These are phyloP conservation scores for Inonotus obliquus DNA, from an alignment of 1,284 basidiomycete genomes.

Conservation along the genomic window DNA sequence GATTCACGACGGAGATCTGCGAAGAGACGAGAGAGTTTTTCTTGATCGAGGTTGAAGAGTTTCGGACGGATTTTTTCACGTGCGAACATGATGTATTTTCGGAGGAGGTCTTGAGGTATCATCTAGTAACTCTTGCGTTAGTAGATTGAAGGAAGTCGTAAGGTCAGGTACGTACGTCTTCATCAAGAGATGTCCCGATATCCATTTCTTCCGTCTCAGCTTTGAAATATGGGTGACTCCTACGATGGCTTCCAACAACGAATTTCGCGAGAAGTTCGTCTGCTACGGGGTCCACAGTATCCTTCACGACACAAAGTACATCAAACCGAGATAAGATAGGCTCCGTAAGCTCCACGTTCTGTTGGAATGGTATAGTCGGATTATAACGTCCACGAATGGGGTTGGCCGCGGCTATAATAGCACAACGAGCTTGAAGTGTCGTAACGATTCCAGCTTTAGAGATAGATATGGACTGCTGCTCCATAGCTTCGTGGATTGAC, in stretches of 20 bases:
- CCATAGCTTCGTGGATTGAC: constrained; percentile 99
- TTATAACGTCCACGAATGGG: constrained; percentile 95
- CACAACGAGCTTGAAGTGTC: constrained; percentile 93
- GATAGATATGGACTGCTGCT: constrained; percentile 99
- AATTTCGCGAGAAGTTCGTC: constrained; percentile 97
- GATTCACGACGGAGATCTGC: constrained; percentile 97
- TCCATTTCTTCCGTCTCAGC: constrained; percentile 82
- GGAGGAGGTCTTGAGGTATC: constrained; percentile 94
- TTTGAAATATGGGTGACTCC: constrained; percentile 93
- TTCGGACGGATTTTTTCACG: constrained; percentile 91
- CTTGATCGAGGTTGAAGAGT: constrained; percentile 92
- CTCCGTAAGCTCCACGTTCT: constrained; percentile 98
- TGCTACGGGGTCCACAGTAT: constrained; percentile 93
- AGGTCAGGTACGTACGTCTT: constrained; percentile 64
- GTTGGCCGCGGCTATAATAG: constrained; percentile 97
- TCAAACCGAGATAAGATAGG: constrained; percentile 99
- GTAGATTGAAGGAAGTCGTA: background rate
- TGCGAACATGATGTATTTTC: constrained; percentile 99
- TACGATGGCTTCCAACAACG: constrained; percentile 92
- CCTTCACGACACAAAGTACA: constrained; percentile 97
- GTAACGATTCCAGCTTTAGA: constrained; percentile 99
- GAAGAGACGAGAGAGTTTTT: constrained; percentile 92
- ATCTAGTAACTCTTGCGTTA: constrained; percentile 46
- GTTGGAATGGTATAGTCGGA: constrained; percentile 95
- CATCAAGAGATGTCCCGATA: constrained; percentile 85